phyloP scores from a whole-genome alignment of 768 basidiomycete species.

The Crepidotus variabilis region DNA sequence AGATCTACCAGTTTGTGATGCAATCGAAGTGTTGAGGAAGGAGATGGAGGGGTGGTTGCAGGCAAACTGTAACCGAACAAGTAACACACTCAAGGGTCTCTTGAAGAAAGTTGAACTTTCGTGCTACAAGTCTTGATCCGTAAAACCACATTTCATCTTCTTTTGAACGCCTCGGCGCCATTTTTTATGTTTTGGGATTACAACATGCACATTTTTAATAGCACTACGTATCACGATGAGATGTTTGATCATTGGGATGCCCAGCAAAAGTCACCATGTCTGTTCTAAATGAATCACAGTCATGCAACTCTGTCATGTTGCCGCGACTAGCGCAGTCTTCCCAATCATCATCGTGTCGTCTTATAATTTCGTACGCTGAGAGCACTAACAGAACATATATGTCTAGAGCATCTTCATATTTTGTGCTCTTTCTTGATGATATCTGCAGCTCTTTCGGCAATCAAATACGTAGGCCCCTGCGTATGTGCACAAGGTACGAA shows the following conservation, averaged over 20 bases:
- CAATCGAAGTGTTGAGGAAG: constrained; percentile 56
- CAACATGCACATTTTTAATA: too few species aligned
- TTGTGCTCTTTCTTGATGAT: too few species aligned
- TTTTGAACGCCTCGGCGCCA: constrained; percentile 5
- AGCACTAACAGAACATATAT: too few species aligned
- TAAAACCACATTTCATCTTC: neutral
- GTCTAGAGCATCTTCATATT: too few species aligned
- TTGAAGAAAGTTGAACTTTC: constrained; percentile 78
- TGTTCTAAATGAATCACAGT: too few species aligned
- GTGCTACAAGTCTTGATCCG: constrained; percentile 28
- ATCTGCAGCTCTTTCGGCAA: neutral
- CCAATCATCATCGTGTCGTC: too few species aligned
- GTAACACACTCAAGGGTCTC: constrained; percentile 74
- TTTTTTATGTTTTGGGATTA: neutral
- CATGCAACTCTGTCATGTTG: too few species aligned
- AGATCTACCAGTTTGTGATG: constrained; percentile 67
- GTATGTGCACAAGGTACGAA: constrained; percentile 21
- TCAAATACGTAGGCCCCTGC: constrained; percentile 2
- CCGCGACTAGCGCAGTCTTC: too few species aligned
- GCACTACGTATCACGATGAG: too few species aligned
- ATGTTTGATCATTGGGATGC: too few species aligned
- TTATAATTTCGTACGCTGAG: too few species aligned
- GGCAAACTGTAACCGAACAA: constrained; percentile 81
- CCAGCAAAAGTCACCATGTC: too few species aligned
- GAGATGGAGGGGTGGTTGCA: constrained; percentile 91